phyloP scores from a whole-genome alignment of 1,284 basidiomycete genomes.

The Cryptococcus sp. region DNA sequence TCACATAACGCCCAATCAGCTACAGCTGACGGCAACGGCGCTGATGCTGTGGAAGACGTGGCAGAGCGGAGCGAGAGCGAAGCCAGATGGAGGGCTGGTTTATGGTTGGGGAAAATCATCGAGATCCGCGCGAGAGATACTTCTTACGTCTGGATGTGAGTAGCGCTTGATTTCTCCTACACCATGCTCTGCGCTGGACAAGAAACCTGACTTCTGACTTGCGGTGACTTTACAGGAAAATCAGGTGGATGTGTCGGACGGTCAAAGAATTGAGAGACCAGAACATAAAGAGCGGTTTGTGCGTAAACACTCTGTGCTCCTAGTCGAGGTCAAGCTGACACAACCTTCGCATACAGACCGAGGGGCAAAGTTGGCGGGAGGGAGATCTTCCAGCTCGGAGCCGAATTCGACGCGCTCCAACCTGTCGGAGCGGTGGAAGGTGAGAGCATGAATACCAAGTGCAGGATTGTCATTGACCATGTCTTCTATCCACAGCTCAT shows the following conservation, averaged over 20 bases:
- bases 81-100: constrained; percentile 10
- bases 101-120: constrained; percentile 25
- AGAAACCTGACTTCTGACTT: background rate
- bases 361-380: constrained; percentile 10
- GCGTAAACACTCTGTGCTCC: background rate
- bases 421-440: constrained; percentile 28
- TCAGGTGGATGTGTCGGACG: constrained; percentile 23
- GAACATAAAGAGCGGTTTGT: constrained; percentile 15
- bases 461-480: background rate
- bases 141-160: constrained; percentile 27
- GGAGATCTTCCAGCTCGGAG: constrained; percentile 23
- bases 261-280: constrained; percentile 14
- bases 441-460: constrained; percentile 2
- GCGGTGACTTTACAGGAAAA: constrained; percentile 10
- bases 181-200: background rate
- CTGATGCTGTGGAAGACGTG: background rate
- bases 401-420: constrained; percentile 18
- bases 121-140: constrained; percentile 25
- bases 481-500: constrained; percentile 6
- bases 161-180: background rate
- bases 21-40: too few relatives aligned
- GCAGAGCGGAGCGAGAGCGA: constrained; percentile 5
- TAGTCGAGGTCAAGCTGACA: background rate
- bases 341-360: constrained; percentile 3
- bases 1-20: background rate